These are phyloP conservation scores for Psilocybe cyanescens DNA, from an alignment of 768 basidiomycete genomes.

Conservation along the genomic window DNA sequence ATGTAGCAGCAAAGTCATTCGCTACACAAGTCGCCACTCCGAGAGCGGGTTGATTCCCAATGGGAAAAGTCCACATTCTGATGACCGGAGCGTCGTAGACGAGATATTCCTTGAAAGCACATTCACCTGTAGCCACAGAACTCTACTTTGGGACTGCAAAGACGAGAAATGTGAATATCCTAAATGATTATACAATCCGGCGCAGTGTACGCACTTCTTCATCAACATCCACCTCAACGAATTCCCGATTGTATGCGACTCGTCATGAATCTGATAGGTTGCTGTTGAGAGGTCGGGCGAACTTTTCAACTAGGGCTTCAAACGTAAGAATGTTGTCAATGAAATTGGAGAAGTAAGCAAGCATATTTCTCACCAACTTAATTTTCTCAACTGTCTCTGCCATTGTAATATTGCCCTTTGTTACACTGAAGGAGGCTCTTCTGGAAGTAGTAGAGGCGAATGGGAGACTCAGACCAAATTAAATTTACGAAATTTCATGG, in stretches of 20 bases:
- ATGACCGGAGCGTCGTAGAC: neutral
- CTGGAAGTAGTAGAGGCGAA: neutral
- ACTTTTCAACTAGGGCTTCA: slow-evolving; percentile 71
- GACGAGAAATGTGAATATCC: slow-evolving; percentile 8
- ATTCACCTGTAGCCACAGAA: slow-evolving; percentile 95
- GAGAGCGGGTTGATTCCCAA: neutral
- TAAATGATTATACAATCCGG: neutral
- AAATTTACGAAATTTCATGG: slow-evolving; percentile 8
- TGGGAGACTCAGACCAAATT: neutral
- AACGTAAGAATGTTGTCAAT: slow-evolving; percentile 25
- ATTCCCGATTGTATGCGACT: slow-evolving; percentile 97
- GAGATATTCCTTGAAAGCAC: neutral
- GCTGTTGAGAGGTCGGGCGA: slow-evolving; percentile 85
- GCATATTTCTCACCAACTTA: slow-evolving; percentile 36
- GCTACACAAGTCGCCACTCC: neutral
- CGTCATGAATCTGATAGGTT: slow-evolving; percentile 91
- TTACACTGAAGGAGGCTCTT: neutral
- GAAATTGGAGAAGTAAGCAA: neutral
- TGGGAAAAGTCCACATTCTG: neutral
- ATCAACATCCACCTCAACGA: slow-evolving; percentile 97
- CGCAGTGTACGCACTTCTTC: slow-evolving; percentile 79
- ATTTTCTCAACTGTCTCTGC: slow-evolving; percentile 42
- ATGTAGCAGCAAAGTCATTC: neutral
- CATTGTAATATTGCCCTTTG: slow-evolving; percentile 28
- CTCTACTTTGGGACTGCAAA: slow-evolving; percentile 86